phyloP scores from a whole-genome alignment of 768 basidiomycete genomes.

The Termitomyces sp. region DNA sequence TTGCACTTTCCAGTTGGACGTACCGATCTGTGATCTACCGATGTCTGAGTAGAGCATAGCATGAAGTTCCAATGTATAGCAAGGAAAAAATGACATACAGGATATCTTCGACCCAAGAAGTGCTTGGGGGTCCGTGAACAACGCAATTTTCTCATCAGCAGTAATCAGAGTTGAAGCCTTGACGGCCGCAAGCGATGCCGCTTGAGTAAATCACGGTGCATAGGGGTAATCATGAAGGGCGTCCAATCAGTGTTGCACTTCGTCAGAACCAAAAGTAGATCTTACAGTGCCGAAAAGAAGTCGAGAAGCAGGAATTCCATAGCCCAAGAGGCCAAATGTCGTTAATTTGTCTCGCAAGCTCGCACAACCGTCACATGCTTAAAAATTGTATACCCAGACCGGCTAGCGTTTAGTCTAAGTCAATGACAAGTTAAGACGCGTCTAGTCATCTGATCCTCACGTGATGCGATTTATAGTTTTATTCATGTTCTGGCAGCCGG shows the following conservation, averaged over 20 bases:
- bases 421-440: no score
- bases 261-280: background rate
- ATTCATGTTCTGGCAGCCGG: background rate
- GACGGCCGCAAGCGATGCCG: constrained; percentile 15
- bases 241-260: background rate
- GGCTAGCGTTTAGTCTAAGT: no score
- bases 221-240: constrained; percentile 25
- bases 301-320: constrained; percentile 26
- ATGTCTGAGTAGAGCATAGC: no score
- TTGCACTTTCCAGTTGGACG: background rate
- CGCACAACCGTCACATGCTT: no score
- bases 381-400: no score
- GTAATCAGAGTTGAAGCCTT: constrained; percentile 10
- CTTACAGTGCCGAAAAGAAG: constrained; percentile 32
- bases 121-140: constrained; percentile 15
- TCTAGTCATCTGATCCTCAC: background rate
- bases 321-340: constrained; percentile 23
- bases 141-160: constrained; percentile 9
- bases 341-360: no score
- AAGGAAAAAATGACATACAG: constrained; percentile 1
- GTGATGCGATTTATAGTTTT: background rate
- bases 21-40: background rate
- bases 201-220: constrained; percentile 17
- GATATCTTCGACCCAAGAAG: constrained; percentile 17
- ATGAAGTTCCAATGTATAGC: background rate